These are phyloP conservation scores for Didymosphaeria variabile DNA, from an alignment of 2,329 filamentous ascomycete genomes.

Conservation along the genomic window DNA sequence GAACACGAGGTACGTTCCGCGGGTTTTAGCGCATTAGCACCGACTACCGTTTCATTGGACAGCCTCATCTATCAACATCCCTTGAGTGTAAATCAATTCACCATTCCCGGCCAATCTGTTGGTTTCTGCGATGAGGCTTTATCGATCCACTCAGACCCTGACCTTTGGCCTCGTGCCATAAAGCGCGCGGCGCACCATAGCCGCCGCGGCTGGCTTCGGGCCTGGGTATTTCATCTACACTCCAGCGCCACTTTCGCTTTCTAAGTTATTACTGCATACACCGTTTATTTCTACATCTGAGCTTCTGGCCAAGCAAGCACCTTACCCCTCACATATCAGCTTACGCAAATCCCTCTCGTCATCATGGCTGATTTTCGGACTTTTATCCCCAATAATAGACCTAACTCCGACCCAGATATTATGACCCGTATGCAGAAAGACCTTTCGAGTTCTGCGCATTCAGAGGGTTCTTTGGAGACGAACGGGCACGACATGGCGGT, in stretches of 20 bases:
- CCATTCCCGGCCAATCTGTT: background rate
- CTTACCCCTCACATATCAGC: slow-evolving; percentile 4
- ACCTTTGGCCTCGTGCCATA: slow-evolving; percentile 10
- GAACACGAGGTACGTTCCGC: slow-evolving; percentile 9
- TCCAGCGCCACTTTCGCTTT: background rate
- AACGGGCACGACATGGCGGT: slow-evolving; percentile 29
- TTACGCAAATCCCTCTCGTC: slow-evolving; percentile 21
- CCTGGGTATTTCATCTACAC: slow-evolving; percentile 9
- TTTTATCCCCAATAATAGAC: slow-evolving; percentile 38
- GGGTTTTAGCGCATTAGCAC: slow-evolving; percentile 8
- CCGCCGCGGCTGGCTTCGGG: slow-evolving; percentile 6
- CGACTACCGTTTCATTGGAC: background rate
- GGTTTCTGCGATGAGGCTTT: slow-evolving; percentile 9
- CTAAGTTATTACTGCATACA: background rate
- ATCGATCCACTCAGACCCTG: slow-evolving; percentile 15
- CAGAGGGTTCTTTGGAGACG: slow-evolving; percentile 29
- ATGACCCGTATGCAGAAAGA: slow-evolving; percentile 47
- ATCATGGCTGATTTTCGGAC: slow-evolving; percentile 37
- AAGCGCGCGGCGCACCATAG: slow-evolving; percentile 9
- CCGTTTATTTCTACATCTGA: background rate
- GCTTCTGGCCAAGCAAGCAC: background rate
- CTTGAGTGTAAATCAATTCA: background rate
- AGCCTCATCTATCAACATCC: background rate
- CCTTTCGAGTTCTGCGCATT: slow-evolving; percentile 41
- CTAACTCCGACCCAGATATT: slow-evolving; percentile 19